These are phyloP conservation scores for Trichosporon coremiiforme DNA, from an alignment of 1,284 basidiomycete species.

Conservation along the genomic window DNA sequence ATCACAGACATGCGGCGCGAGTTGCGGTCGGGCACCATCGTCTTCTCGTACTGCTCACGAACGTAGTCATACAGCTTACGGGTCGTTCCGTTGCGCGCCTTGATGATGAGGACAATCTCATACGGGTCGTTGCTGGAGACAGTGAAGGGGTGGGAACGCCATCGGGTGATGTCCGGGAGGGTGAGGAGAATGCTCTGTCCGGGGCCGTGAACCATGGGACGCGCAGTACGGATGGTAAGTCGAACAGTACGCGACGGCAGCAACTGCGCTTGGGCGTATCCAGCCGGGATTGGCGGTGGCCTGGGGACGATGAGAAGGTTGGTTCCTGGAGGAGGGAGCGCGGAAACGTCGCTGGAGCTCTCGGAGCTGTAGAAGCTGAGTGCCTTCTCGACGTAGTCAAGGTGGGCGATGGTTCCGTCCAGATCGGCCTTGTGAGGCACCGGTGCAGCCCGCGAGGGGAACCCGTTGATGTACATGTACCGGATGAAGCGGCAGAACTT, in stretches of 20 bases:
- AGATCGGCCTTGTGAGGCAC: constrained; percentile 16
- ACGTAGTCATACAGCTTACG: constrained; percentile 67
- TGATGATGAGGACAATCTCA: constrained; percentile 72
- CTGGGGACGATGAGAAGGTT: constrained; percentile 27
- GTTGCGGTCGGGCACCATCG: constrained; percentile 14
- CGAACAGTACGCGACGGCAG: constrained; percentile 76
- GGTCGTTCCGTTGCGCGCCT: constrained; percentile 76
- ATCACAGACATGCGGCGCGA: constrained; percentile 20
- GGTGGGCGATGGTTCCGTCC: constrained; percentile 13
- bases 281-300: constrained; percentile 43
- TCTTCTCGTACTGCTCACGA: constrained; percentile 36
- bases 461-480: constrained; percentile 69
- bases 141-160: constrained; percentile 80
- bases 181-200: constrained; percentile 68
- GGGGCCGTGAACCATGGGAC: constrained; percentile 69
- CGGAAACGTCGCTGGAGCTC: not conserved
- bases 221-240: constrained; percentile 67
- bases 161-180: constrained; percentile 68
- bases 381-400: constrained; percentile 22
- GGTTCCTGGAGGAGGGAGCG: constrained; percentile 11
- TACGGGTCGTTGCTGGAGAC: constrained; percentile 68
- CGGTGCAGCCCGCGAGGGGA: constrained; percentile 34
- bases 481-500: constrained; percentile 65
- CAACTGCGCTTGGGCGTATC: constrained; percentile 72
- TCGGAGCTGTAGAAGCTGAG: constrained; percentile 18